Conservation (phyloP, 2,329 filamentous ascomycete genomes). For the Gliomastix tumulicola region DNA sequence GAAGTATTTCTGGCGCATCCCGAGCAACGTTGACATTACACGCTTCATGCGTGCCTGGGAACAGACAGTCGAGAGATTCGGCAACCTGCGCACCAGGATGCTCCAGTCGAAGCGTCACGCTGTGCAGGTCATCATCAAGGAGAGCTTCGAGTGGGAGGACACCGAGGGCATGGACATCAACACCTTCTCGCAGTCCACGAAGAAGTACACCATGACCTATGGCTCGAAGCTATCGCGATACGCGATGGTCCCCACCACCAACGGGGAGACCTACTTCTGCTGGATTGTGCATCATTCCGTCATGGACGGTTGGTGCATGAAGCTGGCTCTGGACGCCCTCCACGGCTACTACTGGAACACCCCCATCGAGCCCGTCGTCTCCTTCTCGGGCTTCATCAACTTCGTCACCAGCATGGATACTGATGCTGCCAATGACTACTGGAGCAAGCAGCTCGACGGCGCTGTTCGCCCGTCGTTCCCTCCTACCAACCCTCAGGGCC, state of each 20-base stretch:
- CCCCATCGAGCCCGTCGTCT: background rate
- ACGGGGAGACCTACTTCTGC: no score
- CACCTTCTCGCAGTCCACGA: background rate
- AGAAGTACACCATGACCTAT: slow-evolving; percentile 5
- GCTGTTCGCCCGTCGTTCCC: background rate
- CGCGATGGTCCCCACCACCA: no score
- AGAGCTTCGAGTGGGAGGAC: slow-evolving; percentile 2
- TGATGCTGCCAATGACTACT: background rate
- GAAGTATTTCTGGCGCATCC: slow-evolving; percentile 8
- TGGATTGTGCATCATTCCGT: slow-evolving; percentile 12
- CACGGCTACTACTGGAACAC: background rate
- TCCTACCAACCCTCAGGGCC: background rate
- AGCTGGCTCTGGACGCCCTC: background rate
- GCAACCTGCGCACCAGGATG: slow-evolving; percentile 11
- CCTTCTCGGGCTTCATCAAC: slow-evolving; percentile 31
- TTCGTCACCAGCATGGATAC: slow-evolving; percentile 24
- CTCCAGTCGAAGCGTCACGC: slow-evolving; percentile 5
- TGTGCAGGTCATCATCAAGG: slow-evolving; percentile 1
- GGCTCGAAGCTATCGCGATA: slow-evolving; percentile 6
- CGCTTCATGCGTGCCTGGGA: slow-evolving; percentile 11
- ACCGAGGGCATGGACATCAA: background rate
- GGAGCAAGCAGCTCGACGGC: slow-evolving; percentile 1
- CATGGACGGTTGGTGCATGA: background rate
- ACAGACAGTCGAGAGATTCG: slow-evolving; percentile 5
- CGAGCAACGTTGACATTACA: slow-evolving; percentile 3